Evolutionary conservation across 1,139 yeast genomes (phyloP), one percentile per base, ranked within the genome.

Genomic region (Casaregolazyma suthepensis): DNA sequence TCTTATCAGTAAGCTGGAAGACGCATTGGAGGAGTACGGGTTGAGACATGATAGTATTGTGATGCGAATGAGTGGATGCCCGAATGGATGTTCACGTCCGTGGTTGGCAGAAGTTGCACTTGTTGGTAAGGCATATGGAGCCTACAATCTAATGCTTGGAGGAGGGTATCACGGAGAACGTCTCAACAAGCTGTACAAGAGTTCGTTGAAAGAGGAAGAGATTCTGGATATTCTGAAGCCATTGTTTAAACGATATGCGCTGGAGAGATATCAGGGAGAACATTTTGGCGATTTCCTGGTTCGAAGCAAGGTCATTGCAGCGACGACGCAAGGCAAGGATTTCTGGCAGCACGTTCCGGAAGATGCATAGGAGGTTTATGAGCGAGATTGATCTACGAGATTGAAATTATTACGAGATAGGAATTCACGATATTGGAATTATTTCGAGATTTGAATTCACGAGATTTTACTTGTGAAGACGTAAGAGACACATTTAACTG

Each of bases 61-160:
- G 35, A 87, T 93, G 96, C 83, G 99, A 75, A 91, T 93, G 97
- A 90, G 98, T 45, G 99, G 99, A 58, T 93, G 99, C 79, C 97
- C 98, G 55, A 93, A 93, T 70, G 99, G 98, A 61, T 93, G 99
- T 77, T 93, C 99, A 26, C 83, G 99, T 71, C 98, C 98, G 20
- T 93, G 97, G 97, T 75, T 93, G 53, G 98, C 97, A 2, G 99
- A 93, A 72, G 82, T 93, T 55, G 98, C 98, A 0, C 77, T 89
- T 57, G 96, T 93, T 53, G 99, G 99, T 71, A 93, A 93, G 71
- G 97, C 98, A 0, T 81, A 78, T 58, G 96, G 96, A 52, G 91
- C 96, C 12, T 93, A 93, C 74, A 93, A 93, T 71, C 78, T 93
- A 72, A 79, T 90, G 89, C 79, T 93, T 63, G 99, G 99, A 63